A percentile compares a stretch with the other conserved stretches of the same genome.
These are phyloP conservation scores for Blumeriella jaapii DNA, from an alignment of 2,329 filamentous ascomycete species.

Conservation along the genomic window DNA sequence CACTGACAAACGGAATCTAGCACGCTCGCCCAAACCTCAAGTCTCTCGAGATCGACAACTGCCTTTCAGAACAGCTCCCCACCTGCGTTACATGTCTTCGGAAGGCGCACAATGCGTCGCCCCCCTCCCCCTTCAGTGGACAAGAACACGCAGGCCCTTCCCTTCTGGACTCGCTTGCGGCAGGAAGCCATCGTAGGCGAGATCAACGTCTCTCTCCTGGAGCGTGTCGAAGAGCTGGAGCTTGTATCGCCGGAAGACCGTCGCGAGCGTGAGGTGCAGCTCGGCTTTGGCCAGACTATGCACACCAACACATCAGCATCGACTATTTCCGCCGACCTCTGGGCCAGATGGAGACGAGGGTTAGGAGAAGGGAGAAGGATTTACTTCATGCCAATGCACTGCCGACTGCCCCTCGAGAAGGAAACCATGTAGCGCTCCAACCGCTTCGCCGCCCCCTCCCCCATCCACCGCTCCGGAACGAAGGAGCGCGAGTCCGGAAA, in stretches of 20 bases:
- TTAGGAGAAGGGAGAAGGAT: no score
- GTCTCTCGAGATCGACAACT: no score
- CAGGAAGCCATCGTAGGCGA: slow-evolving; percentile 12
- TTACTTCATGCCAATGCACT: slow-evolving; percentile 33
- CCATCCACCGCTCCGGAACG: slow-evolving; percentile 32
- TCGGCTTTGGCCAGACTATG: slow-evolving; percentile 13
- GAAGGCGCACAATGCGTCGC: no score
- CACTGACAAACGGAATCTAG: no score
- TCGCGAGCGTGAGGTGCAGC: slow-evolving; percentile 9
- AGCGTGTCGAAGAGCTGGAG: slow-evolving; percentile 12
- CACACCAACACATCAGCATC: no score
- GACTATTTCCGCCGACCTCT: no score
- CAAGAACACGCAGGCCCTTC: slow-evolving; percentile 9
- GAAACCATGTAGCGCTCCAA: slow-evolving; percentile 30
- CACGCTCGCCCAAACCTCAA: no score
- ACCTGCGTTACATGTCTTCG: no score
- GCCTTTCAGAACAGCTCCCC: no score
- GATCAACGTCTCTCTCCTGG: slow-evolving; percentile 8
- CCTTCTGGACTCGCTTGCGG: slow-evolving; percentile 6
- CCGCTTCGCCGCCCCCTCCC: slow-evolving; percentile 17
- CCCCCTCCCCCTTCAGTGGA: slow-evolving; percentile 1
- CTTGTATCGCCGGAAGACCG: slow-evolving; percentile 8
- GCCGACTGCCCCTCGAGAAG: slow-evolving; percentile 32
- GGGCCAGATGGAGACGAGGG: no score
- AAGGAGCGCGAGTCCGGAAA: slow-evolving; percentile 31